A percentile compares a stretch with the other conserved stretches of the same genome.
Conservation (phyloP, 352 stramenopile genomes). For the Albugo laibachii region DNA sequence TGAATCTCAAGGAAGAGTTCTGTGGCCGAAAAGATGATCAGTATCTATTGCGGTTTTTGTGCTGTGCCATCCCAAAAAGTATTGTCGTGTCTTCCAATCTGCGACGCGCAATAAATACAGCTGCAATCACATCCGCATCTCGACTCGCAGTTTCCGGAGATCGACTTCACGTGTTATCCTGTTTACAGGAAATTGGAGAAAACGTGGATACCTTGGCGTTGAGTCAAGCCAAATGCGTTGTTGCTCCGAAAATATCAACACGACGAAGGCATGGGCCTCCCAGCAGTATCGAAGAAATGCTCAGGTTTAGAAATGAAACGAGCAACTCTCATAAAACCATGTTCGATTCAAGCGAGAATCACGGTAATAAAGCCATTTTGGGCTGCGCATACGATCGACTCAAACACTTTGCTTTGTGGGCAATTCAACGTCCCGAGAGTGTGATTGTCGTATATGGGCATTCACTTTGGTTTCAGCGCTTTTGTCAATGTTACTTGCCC, state of each 20-base stretch:
- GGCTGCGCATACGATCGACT: slow-evolving; percentile 38
- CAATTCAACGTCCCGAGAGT: slow-evolving; percentile 24
- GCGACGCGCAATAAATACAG: slow-evolving; percentile 56
- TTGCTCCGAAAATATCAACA: slow-evolving; percentile 2
- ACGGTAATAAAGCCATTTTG: slow-evolving; percentile 63
- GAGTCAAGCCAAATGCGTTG: slow-evolving; percentile 24
- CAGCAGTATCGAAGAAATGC: slow-evolving; percentile 7
- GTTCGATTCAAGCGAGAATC: slow-evolving; percentile 55
- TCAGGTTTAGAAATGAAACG: slow-evolving; percentile 10
- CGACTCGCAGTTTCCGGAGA: slow-evolving; percentile 28
- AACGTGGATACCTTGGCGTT: slow-evolving; percentile 76
- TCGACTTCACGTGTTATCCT: slow-evolving; percentile 62
- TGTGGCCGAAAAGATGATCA: no score
- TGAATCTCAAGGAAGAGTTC: no score
- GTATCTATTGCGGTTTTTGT: slow-evolving; percentile 22
- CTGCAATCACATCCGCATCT: slow-evolving; percentile 44
- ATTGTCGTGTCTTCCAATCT: slow-evolving; percentile 59
- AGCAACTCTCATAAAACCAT: slow-evolving; percentile 18
- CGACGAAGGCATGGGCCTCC: no score
- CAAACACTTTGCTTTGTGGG: slow-evolving; percentile 43
- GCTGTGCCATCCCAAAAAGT: slow-evolving; percentile 22
- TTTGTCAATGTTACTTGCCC: slow-evolving; percentile 64
- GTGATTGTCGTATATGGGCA: slow-evolving; percentile 73
- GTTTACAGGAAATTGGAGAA: slow-evolving; percentile 64
- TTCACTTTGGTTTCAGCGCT: slow-evolving; percentile 71